Evolutionary conservation across 2,329 filamentous ascomycete species (phyloP).

Genomic region (Alternaria sp.): DNA sequence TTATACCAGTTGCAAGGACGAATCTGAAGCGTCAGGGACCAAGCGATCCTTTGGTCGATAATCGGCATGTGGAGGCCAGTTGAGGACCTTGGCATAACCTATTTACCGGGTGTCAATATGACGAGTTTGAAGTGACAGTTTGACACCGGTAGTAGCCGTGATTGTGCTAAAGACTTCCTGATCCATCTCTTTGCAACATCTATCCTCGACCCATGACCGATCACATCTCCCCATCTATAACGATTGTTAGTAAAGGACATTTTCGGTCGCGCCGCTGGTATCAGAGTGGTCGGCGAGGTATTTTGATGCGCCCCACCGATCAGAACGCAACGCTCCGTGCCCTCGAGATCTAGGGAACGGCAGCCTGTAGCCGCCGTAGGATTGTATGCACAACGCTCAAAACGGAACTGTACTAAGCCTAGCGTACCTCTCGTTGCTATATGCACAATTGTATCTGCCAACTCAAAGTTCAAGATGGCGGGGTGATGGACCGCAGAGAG

Average conservation of each 20-base stretch:
- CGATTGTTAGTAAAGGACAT: constrained; percentile 6
- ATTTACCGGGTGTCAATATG: not conserved
- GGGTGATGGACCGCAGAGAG: not conserved
- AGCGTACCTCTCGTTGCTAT: constrained; percentile 5
- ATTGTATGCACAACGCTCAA: constrained; percentile 14
- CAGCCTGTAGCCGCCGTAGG: constrained; percentile 8
- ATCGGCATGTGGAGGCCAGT: not conserved
- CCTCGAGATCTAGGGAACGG: constrained; percentile 8
- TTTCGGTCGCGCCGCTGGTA: not conserved
- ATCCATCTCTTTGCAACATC: not conserved
- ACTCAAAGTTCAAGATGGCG: constrained; percentile 1
- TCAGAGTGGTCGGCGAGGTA: constrained; percentile 7
- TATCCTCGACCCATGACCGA: not conserved
- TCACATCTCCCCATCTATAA: not conserved
- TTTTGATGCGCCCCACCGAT: constrained; percentile 9
- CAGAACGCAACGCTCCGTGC: constrained; percentile 12
- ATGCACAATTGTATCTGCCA: not conserved
- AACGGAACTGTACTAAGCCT: constrained; percentile 14
- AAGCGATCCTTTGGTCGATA: not conserved
- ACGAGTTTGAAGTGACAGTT: not conserved
- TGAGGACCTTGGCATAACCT: not conserved
- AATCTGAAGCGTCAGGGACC: not conserved
- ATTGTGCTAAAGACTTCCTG: not conserved
- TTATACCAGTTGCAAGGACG: not conserved
- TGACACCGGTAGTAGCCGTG: constrained; percentile 1